phyloP scores from a whole-genome alignment of 1,284 basidiomycete species.

The Trichosporon sp. region DNA sequence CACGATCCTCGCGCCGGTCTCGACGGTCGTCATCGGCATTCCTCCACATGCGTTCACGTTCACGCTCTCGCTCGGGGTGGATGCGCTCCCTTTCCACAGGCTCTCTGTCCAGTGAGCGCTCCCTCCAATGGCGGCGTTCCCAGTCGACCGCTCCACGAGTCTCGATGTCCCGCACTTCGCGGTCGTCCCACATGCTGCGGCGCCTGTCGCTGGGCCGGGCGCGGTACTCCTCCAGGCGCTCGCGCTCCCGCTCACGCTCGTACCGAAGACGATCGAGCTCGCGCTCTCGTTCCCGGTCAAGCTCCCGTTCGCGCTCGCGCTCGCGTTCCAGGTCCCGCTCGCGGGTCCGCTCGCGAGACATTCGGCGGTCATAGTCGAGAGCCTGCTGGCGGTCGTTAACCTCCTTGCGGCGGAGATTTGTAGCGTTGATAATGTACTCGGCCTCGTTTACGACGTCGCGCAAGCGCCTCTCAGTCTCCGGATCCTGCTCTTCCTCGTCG shows the following conservation, averaged over 20 bases:
- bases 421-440: not conserved
- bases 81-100: not conserved
- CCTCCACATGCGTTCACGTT: not conserved
- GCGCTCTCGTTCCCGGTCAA: not conserved
- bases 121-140: not conserved
- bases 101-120: not conserved
- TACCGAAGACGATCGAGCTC: not conserved
- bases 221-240: not conserved
- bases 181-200: not conserved
- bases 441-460: not conserved
- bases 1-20: not conserved
- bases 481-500: slow-evolving; percentile 1
- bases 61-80: not conserved
- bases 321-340: not conserved
- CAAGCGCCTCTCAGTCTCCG: not conserved
- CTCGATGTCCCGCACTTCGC: not conserved
- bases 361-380: not conserved
- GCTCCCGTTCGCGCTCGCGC: not conserved
- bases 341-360: not conserved
- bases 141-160: not conserved
- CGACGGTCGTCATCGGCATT: not conserved
- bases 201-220: not conserved
- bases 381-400: not conserved
- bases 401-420: not conserved
- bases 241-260: not conserved